phyloP scores from a whole-genome alignment of 1,284 basidiomycete species.

The Puccinia novopanici region DNA sequence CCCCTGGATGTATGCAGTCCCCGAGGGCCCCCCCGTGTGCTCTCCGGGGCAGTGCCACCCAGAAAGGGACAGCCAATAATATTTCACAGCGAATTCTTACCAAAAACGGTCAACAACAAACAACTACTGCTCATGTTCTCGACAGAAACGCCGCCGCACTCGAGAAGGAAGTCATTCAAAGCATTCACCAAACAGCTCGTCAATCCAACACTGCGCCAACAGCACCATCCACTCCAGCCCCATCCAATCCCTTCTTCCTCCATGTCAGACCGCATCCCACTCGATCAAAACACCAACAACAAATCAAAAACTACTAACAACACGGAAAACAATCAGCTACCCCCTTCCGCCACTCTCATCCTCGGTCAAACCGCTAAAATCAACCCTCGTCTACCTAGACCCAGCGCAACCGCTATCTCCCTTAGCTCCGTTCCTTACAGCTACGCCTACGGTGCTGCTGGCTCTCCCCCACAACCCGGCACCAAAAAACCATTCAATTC shows the following conservation, averaged over 20 bases:
- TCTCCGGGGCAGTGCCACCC: too few species aligned
- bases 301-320: neutral
- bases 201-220: neutral
- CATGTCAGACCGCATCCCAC: neutral
- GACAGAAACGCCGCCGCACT: conserved; percentile 30
- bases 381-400: conserved; percentile 16
- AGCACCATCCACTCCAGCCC: conserved; percentile 2
- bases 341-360: conserved; percentile 41
- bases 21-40: too few species aligned
- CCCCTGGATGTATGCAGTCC: too few species aligned
- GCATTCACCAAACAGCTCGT: conserved; percentile 43
- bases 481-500: neutral
- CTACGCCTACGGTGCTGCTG: conserved; percentile 46
- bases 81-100: too few species aligned
- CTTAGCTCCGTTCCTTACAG: conserved; percentile 10
- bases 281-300: conserved; percentile 2
- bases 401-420: neutral
- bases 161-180: conserved; percentile 37
- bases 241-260: conserved; percentile 2
- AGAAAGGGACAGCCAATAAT: too few species aligned
- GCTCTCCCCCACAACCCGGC: neutral
- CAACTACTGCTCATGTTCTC: conserved; percentile 21
- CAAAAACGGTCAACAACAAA: neutral
- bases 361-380: conserved; percentile 21
- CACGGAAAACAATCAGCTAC: neutral